Percentiles rank a stretch among this genome's conserved stretches.
Evolutionary conservation across 495 filamentous ascomycete genomes (phyloP).

Genomic region (Trichoderma erinaceum): DNA sequence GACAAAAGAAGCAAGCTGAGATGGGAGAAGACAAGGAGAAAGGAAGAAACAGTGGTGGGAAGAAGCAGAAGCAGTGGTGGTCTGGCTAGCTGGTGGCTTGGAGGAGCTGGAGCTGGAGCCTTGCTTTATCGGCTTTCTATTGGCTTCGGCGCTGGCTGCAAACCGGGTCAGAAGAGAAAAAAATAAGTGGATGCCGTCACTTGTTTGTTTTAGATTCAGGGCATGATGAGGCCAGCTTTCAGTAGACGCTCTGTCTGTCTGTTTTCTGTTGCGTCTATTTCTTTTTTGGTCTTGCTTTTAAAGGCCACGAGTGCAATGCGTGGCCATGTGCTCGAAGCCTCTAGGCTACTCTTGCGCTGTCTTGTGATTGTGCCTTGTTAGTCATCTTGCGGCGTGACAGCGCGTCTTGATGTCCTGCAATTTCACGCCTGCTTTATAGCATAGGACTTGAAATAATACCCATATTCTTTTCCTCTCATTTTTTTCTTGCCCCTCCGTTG

Average conservation of each 20-base stretch:
- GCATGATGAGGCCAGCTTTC: conserved; percentile 1
- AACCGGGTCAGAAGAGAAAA: not conserved
- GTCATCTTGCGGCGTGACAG: no score
- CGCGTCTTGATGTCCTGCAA: no score
- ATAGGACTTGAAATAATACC: no score
- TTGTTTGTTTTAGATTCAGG: not conserved
- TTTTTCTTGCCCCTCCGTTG: no score
- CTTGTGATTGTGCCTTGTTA: no score
- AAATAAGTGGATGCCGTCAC: conserved; percentile 13
- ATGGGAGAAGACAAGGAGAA: not conserved
- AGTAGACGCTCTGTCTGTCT: not conserved
- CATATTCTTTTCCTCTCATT: no score
- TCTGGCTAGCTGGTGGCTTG: not conserved
- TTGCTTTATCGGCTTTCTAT: conserved; percentile 2
- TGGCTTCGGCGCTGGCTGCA: not conserved
- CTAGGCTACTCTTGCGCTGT: no score
- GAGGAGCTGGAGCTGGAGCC: not conserved
- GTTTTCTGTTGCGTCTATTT: no score
- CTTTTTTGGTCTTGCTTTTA: no score
- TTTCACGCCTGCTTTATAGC: no score
- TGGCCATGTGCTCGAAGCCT: no score
- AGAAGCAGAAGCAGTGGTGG: not conserved
- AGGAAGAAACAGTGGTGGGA: not conserved
- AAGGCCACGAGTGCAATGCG: no score
- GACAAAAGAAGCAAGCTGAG: not conserved